phyloP scores from a whole-genome alignment of 495 filamentous ascomycete genomes.

The Chaetomium fimeti region DNA sequence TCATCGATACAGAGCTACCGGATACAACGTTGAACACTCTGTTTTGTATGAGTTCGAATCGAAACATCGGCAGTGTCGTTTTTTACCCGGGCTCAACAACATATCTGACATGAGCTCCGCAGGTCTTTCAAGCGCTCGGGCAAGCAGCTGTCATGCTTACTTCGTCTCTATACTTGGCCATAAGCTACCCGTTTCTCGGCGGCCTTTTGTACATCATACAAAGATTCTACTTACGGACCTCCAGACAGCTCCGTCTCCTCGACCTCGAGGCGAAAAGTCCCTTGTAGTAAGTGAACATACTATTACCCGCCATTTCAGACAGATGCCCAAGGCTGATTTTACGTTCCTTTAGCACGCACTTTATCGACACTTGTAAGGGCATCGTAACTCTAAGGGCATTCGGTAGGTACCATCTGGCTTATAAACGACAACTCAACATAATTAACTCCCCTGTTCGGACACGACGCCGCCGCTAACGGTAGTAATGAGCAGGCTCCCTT shows the following conservation, averaged over 20 bases:
- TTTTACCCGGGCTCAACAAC: too few relatives aligned
- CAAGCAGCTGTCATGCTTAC: slow-evolving; percentile 36
- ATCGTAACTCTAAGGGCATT: slow-evolving; percentile 53
- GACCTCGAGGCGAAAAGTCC: slow-evolving; percentile 47
- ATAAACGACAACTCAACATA: too few relatives aligned
- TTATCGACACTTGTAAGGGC: slow-evolving; percentile 49
- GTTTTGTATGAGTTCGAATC: too few relatives aligned
- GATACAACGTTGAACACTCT: slow-evolving; percentile 22
- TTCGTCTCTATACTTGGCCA: slow-evolving; percentile 31
- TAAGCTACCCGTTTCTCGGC: slow-evolving; percentile 34
- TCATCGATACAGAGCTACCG: slow-evolving; percentile 33
- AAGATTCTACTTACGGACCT: slow-evolving; percentile 55
- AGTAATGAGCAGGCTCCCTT: too few relatives aligned
- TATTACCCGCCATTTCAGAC: too few relatives aligned
- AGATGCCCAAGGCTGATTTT: background rate
- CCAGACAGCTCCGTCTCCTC: slow-evolving; percentile 56
- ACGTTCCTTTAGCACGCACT: slow-evolving; percentile 35
- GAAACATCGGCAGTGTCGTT: too few relatives aligned
- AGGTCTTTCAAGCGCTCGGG: slow-evolving; percentile 19
- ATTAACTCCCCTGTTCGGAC: too few relatives aligned
- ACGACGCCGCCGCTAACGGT: too few relatives aligned
- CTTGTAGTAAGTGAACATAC: slow-evolving; percentile 29
- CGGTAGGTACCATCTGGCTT: slow-evolving; percentile 42
- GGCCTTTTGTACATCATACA: slow-evolving; percentile 48
- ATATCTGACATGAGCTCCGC: background rate